Conservation (phyloP, 1,139 yeast species). For the Scheffersomyces segobiensis region DNA sequence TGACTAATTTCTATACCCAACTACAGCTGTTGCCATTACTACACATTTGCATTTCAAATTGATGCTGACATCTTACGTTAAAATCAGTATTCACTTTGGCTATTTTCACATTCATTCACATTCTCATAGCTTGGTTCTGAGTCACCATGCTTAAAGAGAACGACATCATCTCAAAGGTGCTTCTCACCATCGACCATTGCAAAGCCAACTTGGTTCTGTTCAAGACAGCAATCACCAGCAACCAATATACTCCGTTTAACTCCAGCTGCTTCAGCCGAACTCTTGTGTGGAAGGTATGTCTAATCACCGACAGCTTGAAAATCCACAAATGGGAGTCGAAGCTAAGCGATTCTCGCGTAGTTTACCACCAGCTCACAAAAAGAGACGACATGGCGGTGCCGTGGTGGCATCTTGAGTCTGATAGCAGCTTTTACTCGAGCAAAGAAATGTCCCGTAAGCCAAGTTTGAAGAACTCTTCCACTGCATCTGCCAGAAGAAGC, state of each 20-base stretch:
- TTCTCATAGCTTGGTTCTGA: not conserved
- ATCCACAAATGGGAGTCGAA: slow-evolving; percentile 36
- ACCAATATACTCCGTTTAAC: slow-evolving; percentile 29
- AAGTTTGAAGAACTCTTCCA: not conserved
- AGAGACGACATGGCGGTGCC: slow-evolving; percentile 39
- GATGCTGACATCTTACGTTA: not conserved
- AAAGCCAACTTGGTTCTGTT: slow-evolving; percentile 33
- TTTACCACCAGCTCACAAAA: slow-evolving; percentile 36
- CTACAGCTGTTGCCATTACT: not conserved
- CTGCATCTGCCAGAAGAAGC: not conserved
- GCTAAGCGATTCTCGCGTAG: slow-evolving; percentile 32
- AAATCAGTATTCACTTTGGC: not conserved
- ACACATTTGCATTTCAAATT: not conserved
- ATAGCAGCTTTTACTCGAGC: slow-evolving; percentile 28
- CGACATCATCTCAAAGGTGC: slow-evolving; percentile 38
- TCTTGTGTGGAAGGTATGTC: slow-evolving; percentile 41
- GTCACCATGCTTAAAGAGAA: slow-evolving; percentile 32
- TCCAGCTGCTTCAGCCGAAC: slow-evolving; percentile 29
- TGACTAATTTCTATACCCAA: not conserved
- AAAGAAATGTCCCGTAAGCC: slow-evolving; percentile 9
- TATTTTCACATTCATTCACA: too few relatives aligned
- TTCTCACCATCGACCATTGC: slow-evolving; percentile 39
- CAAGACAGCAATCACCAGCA: slow-evolving; percentile 32
- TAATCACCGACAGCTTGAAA: slow-evolving; percentile 40
- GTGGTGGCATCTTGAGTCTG: slow-evolving; percentile 37